Evolutionary conservation across 2,329 filamentous ascomycete genomes (phyloP).

Genomic region (Pseudogymnoascus sp.): DNA sequence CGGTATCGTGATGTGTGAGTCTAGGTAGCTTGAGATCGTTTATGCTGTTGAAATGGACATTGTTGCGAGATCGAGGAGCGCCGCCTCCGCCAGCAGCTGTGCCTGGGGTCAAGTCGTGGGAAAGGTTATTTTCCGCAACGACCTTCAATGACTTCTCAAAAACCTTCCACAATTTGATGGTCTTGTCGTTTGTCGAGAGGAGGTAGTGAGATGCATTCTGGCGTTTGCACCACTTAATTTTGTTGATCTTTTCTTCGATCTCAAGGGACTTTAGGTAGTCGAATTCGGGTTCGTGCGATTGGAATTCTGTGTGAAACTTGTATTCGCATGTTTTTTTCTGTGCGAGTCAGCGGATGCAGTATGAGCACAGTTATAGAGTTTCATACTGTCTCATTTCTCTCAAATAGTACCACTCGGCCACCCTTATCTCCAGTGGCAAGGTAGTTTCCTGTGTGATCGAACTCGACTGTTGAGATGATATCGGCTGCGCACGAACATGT

Average conservation of each 20-base stretch:
- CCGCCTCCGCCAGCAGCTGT: slow-evolving; percentile 68
- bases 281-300: slow-evolving; percentile 98
- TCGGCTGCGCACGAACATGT: slow-evolving; percentile 51
- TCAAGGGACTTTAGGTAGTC: slow-evolving; percentile 98
- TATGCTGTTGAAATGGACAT: slow-evolving; percentile 68
- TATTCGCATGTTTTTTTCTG: slow-evolving; percentile 99
- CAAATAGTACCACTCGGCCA: slow-evolving; percentile 76
- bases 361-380: slow-evolving; percentile 2
- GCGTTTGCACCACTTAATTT: slow-evolving; percentile 98
- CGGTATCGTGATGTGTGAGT: slow-evolving; percentile 95
- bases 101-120: slow-evolving; percentile 80
- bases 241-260: slow-evolving; percentile 99
- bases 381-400: slow-evolving; percentile 87
- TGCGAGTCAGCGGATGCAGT: not conserved
- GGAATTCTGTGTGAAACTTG: slow-evolving; percentile 99
- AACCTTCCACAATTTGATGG: slow-evolving; percentile 99
- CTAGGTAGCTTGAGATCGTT: slow-evolving; percentile 86
- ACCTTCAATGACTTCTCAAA: slow-evolving; percentile 99
- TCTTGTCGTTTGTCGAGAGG: slow-evolving; percentile 98
- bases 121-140: slow-evolving; percentile 97
- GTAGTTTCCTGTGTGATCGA: slow-evolving; percentile 85
- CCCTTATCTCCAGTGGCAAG: slow-evolving; percentile 86
- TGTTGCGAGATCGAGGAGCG: slow-evolving; percentile 62
- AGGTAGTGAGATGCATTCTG: slow-evolving; percentile 98
- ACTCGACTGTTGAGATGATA: slow-evolving; percentile 87